Evolutionary conservation across 208 protist species (phyloP).

Genomic region (Vickermania ingenoplastis): DNA sequence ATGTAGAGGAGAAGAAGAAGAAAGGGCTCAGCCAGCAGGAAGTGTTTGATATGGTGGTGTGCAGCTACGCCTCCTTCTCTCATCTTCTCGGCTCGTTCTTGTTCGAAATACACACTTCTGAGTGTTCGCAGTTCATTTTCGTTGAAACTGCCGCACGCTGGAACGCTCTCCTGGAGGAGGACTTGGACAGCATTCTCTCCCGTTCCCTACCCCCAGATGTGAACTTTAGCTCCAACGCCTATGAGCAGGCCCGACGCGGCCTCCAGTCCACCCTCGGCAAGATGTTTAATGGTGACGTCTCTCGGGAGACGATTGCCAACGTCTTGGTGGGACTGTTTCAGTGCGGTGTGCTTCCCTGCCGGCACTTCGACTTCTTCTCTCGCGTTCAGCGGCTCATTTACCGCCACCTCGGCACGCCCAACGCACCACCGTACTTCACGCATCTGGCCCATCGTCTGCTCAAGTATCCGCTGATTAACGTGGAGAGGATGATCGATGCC

Average conservation of each 20-base stretch:
- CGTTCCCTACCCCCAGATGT: not conserved
- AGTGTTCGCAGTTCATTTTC: slow-evolving; percentile 4
- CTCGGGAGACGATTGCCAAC: not conserved
- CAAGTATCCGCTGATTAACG: not conserved
- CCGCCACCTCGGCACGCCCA: not conserved
- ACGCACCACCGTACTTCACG: slow-evolving; percentile 6
- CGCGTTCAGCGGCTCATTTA: slow-evolving; percentile 2
- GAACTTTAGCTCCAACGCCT: not conserved
- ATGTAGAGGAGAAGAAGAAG: not conserved
- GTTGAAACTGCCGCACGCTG: not conserved
- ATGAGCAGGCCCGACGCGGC: not conserved
- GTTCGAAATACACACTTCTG: not conserved
- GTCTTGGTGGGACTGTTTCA: slow-evolving; percentile 1
- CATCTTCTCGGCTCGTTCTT: slow-evolving; percentile 1
- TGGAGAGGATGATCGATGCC: not conserved
- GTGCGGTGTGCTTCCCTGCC: slow-evolving; percentile 9
- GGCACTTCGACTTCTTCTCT: slow-evolving; percentile 1
- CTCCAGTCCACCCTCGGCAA: not conserved
- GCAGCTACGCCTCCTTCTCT: slow-evolving; percentile 1
- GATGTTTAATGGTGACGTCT: slow-evolving; percentile 1
- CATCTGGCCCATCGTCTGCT: slow-evolving; percentile 1
- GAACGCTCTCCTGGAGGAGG: not conserved
- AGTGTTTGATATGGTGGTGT: slow-evolving; percentile 2
- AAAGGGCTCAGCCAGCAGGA: not conserved
- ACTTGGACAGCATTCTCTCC: not conserved